Conservation (phyloP, 768 basidiomycete genomes). For the Podaxis mareebaensis region DNA sequence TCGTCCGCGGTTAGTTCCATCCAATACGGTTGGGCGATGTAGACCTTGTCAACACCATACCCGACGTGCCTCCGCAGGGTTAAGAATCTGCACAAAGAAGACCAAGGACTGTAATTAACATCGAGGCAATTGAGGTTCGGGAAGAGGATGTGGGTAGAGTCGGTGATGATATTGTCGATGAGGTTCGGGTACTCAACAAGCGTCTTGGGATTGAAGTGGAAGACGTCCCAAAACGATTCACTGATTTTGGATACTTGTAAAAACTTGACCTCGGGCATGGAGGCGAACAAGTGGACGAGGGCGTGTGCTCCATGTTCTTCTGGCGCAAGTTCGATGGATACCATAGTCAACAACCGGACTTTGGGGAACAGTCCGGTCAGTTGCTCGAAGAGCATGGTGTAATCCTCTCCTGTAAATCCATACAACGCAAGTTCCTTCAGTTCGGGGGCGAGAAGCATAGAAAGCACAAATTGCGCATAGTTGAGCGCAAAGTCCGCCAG, state of each 20-base stretch:
- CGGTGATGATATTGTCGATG: constrained; percentile 1
- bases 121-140: constrained; percentile 12
- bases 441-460: constrained; percentile 56
- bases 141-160: constrained; percentile 14
- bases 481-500: constrained; percentile 54
- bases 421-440: constrained; percentile 59
- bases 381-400: constrained; percentile 44
- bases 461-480: constrained; percentile 48
- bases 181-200: constrained; percentile 6
- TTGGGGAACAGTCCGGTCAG: constrained; percentile 52
- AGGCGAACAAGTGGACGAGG: constrained; percentile 52
- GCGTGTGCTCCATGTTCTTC: constrained; percentile 24
- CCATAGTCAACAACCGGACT: constrained; percentile 55
- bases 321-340: constrained; percentile 38
- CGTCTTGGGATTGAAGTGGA: constrained; percentile 37
- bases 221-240: constrained; percentile 44
- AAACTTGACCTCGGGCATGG: constrained; percentile 57
- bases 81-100: constrained; percentile 10
- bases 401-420: constrained; percentile 52
- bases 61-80: constrained; percentile 11
- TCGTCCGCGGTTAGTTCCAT: constrained; percentile 2
- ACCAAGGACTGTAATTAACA: constrained; percentile 11
- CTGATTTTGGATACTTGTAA: constrained; percentile 49
- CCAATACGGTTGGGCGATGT: constrained; percentile 13
- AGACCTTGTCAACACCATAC: constrained; percentile 14